Evolutionary conservation across 495 filamentous ascomycete genomes (phyloP).

Genomic region (Terfezia claveryi): DNA sequence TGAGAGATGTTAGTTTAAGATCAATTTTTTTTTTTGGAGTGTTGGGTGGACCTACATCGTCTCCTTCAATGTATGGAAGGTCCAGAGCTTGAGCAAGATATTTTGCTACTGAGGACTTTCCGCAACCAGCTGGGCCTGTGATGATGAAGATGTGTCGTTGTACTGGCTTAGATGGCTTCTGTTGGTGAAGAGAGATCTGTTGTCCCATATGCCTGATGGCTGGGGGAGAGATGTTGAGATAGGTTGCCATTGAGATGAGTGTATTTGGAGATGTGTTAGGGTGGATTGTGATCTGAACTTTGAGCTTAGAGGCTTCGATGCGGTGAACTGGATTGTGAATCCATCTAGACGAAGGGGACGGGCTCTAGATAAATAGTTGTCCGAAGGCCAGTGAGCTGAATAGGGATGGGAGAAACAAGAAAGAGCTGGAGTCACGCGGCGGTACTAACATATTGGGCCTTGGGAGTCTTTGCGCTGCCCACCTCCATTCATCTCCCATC

Average conservation of each 20-base stretch:
- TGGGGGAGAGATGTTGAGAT: neutral
- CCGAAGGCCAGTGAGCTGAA: too few relatives aligned
- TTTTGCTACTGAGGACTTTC: constrained; percentile 81
- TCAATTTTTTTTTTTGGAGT: neutral
- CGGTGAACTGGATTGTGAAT: too few relatives aligned
- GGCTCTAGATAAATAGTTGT: too few relatives aligned
- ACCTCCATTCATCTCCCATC: too few relatives aligned
- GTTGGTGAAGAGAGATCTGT: constrained; percentile 1
- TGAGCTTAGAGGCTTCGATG: too few relatives aligned
- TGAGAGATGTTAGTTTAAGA: constrained; percentile 6
- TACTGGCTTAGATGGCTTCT: constrained; percentile 5
- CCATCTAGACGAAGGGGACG: too few relatives aligned
- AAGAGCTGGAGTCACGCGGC: too few relatives aligned
- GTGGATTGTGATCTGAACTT: neutral
- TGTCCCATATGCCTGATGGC: constrained; percentile 4
- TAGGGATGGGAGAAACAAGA: too few relatives aligned
- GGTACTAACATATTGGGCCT: too few relatives aligned
- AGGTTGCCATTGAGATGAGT: neutral
- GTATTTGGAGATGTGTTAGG: neutral
- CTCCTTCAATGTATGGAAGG: constrained; percentile 79
- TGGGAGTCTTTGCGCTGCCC: too few relatives aligned
- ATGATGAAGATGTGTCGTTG: constrained; percentile 87
- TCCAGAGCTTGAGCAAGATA: constrained; percentile 47
- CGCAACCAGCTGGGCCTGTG: constrained; percentile 90
- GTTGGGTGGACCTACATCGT: constrained; percentile 46